A percentile compares a stretch with the other conserved stretches of the same genome.
phyloP scores from a whole-genome alignment of 352 stramenopile species.

The Pythium folliculosum region DNA sequence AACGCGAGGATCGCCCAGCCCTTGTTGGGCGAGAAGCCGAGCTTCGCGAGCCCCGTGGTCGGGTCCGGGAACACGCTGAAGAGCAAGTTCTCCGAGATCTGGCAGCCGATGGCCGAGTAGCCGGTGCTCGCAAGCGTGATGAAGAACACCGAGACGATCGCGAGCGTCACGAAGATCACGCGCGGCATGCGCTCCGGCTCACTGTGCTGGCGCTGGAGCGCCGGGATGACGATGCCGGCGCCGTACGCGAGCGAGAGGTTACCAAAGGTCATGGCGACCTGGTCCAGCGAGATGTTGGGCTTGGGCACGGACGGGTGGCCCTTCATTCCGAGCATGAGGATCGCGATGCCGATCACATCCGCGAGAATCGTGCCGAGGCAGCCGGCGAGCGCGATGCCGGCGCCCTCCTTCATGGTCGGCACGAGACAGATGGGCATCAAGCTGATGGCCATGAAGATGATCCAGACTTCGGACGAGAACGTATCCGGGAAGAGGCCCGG shows the following conservation, averaged over 20 bases:
- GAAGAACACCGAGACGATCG: slow-evolving; percentile 39
- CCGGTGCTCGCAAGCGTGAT: slow-evolving; percentile 30
- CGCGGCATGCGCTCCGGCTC: slow-evolving; percentile 38
- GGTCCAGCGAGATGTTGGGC: slow-evolving; percentile 31
- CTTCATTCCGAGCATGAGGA: slow-evolving; percentile 33
- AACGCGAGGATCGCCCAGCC: slow-evolving; percentile 34
- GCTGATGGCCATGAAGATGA: slow-evolving; percentile 34
- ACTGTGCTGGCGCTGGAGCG: slow-evolving; percentile 35
- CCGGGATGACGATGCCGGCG: slow-evolving; percentile 40
- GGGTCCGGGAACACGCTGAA: slow-evolving; percentile 24
- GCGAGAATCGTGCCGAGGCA: slow-evolving; percentile 35
- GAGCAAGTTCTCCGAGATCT: slow-evolving; percentile 40
- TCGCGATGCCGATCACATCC: slow-evolving; percentile 29
- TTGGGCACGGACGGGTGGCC: slow-evolving; percentile 11
- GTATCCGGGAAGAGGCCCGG: slow-evolving; percentile 29
- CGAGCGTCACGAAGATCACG: slow-evolving; percentile 39
- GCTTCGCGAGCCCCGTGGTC: slow-evolving; percentile 11
- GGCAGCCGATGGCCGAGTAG: slow-evolving; percentile 33
- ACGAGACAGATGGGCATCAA: slow-evolving; percentile 34
- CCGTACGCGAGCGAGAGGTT: slow-evolving; percentile 41
- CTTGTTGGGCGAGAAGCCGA: slow-evolving; percentile 31
- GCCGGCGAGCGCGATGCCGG: slow-evolving; percentile 30
- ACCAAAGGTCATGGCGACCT: slow-evolving; percentile 35
- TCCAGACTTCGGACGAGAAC: slow-evolving; percentile 30
- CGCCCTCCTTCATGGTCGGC: slow-evolving; percentile 37